phyloP scores from a whole-genome alignment of 768 basidiomycete species.

The Tylopilus balloui region DNA sequence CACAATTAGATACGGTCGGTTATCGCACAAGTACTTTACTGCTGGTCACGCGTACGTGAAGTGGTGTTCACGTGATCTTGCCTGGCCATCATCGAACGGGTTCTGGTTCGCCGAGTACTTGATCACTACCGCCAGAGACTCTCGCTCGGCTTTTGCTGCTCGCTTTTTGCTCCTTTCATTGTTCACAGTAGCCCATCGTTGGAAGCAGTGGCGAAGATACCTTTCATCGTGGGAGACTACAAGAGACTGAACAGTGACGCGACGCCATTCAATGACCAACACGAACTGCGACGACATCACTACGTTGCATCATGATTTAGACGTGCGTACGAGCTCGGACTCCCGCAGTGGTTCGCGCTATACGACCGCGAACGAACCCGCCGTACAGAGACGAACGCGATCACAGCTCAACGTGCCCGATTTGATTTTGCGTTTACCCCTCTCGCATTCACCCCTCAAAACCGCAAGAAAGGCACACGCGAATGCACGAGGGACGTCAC shows the following conservation, averaged over 20 bases:
- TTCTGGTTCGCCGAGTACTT: not conserved
- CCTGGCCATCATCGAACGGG: not conserved
- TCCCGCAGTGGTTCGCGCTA: not conserved
- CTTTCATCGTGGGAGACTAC: not conserved
- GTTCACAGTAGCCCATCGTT: not conserved
- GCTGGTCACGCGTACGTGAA: no score
- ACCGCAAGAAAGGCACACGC: constrained; percentile 38
- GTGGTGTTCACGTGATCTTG: not conserved
- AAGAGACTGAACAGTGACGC: not conserved
- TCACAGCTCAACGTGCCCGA: constrained; percentile 50
- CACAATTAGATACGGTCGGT: no score
- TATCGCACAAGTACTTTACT: no score
- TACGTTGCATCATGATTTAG: constrained; percentile 3
- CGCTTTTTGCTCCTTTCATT: not conserved
- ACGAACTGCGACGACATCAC: constrained; percentile 10
- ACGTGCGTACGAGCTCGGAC: constrained; percentile 1
- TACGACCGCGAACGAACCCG: not conserved
- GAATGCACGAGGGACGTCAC: constrained; percentile 25
- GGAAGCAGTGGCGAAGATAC: not conserved
- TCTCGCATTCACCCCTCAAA: constrained; percentile 49
- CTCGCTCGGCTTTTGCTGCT: not conserved
- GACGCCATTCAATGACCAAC: constrained; percentile 15
- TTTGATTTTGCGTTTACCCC: constrained; percentile 41
- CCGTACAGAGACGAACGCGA: constrained; percentile 36
- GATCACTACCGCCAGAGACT: not conserved